Conservation (phyloP, 2,329 filamentous ascomycete species). For the Lecanicillium sp. region DNA sequence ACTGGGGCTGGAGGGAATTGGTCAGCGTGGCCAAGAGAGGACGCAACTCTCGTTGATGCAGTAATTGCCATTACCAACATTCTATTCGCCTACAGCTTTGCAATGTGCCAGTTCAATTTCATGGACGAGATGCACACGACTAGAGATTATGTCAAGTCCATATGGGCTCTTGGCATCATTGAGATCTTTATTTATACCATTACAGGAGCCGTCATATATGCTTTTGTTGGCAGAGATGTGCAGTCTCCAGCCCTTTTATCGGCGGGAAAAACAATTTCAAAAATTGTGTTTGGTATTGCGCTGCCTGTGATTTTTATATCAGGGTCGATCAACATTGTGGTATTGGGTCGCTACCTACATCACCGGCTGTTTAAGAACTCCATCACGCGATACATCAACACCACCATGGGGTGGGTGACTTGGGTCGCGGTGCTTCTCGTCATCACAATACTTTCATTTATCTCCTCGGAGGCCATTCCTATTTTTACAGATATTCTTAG, state of each 20-base stretch:
- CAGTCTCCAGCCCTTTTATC: conserved; percentile 61
- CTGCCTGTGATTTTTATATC: conserved; percentile 68
- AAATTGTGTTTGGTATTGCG: conserved; percentile 63
- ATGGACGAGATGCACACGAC: conserved; percentile 48
- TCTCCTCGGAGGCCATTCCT: conserved; percentile 66
- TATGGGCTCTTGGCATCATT: conserved; percentile 53
- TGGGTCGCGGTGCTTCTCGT: conserved; percentile 53
- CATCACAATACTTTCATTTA: conserved; percentile 57
- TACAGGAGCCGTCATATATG: conserved; percentile 61
- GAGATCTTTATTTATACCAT: conserved; percentile 60
- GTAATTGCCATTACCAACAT: conserved; percentile 62
- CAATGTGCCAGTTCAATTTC: conserved; percentile 44
- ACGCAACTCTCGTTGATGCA: conserved; percentile 41
- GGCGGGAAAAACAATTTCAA: conserved; percentile 49
- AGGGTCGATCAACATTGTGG: conserved; percentile 58
- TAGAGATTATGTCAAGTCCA: conserved; percentile 41
- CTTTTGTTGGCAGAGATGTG: conserved; percentile 57
- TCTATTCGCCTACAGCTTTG: conserved; percentile 59
- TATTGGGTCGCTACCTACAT: conserved; percentile 38
- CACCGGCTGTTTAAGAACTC: conserved; percentile 35
- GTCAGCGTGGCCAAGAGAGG: conserved; percentile 37
- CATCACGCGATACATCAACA: conserved; percentile 36
- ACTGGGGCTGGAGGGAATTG: conserved; percentile 28
- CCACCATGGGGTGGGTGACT: conserved; percentile 36
- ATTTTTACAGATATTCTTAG: conserved; percentile 63